Conservation (phyloP, 352 stramenopile genomes). For the Globisporangium nunn region DNA sequence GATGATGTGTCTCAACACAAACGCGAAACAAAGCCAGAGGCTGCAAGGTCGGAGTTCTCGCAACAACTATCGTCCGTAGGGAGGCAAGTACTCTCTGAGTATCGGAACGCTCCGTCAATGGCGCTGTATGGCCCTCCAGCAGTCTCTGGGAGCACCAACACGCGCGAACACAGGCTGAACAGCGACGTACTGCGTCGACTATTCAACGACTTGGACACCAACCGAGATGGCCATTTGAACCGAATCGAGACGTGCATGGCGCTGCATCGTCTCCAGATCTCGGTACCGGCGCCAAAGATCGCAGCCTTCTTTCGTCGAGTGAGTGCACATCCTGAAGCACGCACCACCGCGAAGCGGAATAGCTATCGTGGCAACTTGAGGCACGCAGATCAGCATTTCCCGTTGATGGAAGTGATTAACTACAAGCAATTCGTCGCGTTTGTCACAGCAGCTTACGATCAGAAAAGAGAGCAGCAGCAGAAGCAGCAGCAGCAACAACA, state of each 20-base stretch:
- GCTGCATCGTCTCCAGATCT: constrained; percentile 63
- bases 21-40: background rate
- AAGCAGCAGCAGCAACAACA: constrained; percentile 1
- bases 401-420: constrained; percentile 59
- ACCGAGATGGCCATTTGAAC: constrained; percentile 65
- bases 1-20: background rate
- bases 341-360: background rate
- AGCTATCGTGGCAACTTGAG: constrained; percentile 3
- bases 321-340: constrained; percentile 7
- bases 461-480: constrained; percentile 15
- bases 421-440: constrained; percentile 77
- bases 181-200: constrained; percentile 57
- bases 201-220: constrained; percentile 68
- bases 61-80: constrained; percentile 34
- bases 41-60: background rate
- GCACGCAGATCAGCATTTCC: constrained; percentile 12
- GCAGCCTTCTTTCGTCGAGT: constrained; percentile 64
- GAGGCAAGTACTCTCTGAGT: constrained; percentile 63
- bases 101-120: constrained; percentile 52
- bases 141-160: constrained; percentile 1
- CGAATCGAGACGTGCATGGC: constrained; percentile 67
- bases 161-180: constrained; percentile 19
- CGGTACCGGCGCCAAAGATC: constrained; percentile 46
- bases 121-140: constrained; percentile 47
- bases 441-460: constrained; percentile 42